These are phyloP conservation scores for Nemophila menziesii DNA, from an alignment of 257 asterid species.

Conservation along the genomic window DNA sequence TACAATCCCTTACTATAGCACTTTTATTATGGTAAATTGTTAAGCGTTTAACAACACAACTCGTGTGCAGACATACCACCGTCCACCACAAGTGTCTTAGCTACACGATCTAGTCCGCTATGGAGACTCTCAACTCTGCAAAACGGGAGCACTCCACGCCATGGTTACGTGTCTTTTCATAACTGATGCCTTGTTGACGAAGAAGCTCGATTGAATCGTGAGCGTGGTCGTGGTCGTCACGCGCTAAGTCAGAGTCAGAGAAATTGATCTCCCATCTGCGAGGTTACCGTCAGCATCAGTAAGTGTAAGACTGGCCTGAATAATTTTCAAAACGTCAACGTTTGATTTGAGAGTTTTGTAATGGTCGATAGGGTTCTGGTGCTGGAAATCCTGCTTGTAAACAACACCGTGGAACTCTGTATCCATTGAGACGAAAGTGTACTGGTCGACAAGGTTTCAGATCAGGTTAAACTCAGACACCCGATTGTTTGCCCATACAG, in stretches of 20 bases:
- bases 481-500: conserved; percentile 49
- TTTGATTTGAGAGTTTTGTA: conserved; percentile 49
- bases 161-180: conserved; percentile 21
- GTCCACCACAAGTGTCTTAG: too few species aligned
- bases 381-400: conserved; percentile 27
- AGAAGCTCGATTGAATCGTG: conserved; percentile 53
- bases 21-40: too few species aligned
- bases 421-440: conserved; percentile 53
- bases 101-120: too few species aligned
- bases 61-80: too few species aligned
- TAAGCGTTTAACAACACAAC: too few species aligned
- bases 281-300: conserved; percentile 51
- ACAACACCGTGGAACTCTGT: conserved; percentile 78
- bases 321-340: conserved; percentile 62
- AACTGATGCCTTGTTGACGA: conserved; percentile 51
- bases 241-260: conserved; percentile 43
- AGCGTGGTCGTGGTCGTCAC: conserved; percentile 43
- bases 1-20: too few species aligned
- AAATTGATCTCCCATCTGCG: conserved; percentile 79
- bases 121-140: conserved; percentile 54
- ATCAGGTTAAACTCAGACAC: conserved; percentile 41
- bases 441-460: conserved; percentile 29
- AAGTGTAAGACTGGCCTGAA: conserved; percentile 71
- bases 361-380: conserved; percentile 31
- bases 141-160: conserved; percentile 41